These are phyloP conservation scores for Volvariella volvacea DNA, from an alignment of 1,284 basidiomycete genomes.

Conservation along the genomic window DNA sequence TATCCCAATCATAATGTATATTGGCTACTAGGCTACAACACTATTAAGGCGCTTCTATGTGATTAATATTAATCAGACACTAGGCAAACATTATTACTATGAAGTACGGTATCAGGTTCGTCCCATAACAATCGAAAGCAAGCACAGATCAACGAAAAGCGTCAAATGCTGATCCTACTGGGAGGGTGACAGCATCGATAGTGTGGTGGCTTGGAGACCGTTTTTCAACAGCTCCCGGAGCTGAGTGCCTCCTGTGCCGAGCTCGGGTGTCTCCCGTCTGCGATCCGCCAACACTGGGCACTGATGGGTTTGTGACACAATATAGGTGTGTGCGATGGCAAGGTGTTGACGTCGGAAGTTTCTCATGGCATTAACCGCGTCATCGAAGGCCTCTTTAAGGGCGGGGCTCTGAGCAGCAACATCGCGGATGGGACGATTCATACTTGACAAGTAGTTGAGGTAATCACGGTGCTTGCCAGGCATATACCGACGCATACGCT, in stretches of 20 bases:
- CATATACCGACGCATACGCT: slow-evolving; percentile 78
- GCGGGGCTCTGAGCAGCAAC: slow-evolving; percentile 48
- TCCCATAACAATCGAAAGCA: too few relatives aligned
- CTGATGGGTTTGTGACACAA: slow-evolving; percentile 67
- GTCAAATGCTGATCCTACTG: neutral
- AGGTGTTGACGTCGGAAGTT: slow-evolving; percentile 84
- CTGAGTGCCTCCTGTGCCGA: slow-evolving; percentile 86
- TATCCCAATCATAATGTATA: too few relatives aligned
- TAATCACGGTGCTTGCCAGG: slow-evolving; percentile 71
- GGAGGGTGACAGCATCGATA: slow-evolving; percentile 43
- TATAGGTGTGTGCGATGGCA: slow-evolving; percentile 81
- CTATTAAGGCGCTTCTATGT: too few relatives aligned
- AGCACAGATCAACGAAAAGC: too few relatives aligned
- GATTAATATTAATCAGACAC: too few relatives aligned
- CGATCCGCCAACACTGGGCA: slow-evolving; percentile 46
- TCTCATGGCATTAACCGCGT: slow-evolving; percentile 73
- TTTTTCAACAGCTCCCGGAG: slow-evolving; percentile 79
- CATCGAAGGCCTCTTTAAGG: slow-evolving; percentile 72
- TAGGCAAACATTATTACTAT: too few relatives aligned
- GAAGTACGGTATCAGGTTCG: too few relatives aligned
- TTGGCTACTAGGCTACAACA: too few relatives aligned
- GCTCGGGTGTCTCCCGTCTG: slow-evolving; percentile 40
- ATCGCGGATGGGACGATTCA: slow-evolving; percentile 49
- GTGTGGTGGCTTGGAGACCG: slow-evolving; percentile 79
- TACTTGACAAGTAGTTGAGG: slow-evolving; percentile 43